A percentile compares a stretch with the other conserved stretches of the same genome.
Evolutionary conservation across 139 green algal genomes (phyloP).

Genomic region (Mesotaenium endlicherianum): DNA sequence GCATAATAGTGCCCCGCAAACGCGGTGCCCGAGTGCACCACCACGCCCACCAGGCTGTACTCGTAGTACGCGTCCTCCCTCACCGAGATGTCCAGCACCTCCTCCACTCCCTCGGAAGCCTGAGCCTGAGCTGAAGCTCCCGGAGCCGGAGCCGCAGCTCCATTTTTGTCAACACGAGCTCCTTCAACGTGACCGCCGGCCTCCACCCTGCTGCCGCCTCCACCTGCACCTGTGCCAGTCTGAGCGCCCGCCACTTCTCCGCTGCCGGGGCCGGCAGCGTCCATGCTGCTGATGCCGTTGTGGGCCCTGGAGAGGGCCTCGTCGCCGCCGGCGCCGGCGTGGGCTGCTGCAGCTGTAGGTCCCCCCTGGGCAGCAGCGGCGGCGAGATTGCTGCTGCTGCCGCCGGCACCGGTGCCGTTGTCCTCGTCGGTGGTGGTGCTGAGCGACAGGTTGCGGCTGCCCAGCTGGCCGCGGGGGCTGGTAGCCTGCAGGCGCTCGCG

Average conservation of each 20-base stretch:
- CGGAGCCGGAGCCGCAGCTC: background rate
- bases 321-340: background rate
- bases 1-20: slow-evolving; percentile 95
- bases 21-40: slow-evolving; percentile 88
- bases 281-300: background rate
- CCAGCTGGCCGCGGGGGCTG: background rate
- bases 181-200: background rate
- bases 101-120: background rate
- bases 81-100: background rate
- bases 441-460: no score
- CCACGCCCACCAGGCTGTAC: slow-evolving; percentile 82
- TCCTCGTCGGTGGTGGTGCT: background rate
- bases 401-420: background rate
- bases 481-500: background rate
- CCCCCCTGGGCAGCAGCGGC: background rate
- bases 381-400: background rate
- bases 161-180: background rate
- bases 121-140: no score
- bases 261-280: background rate
- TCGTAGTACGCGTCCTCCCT: slow-evolving; percentile 55
- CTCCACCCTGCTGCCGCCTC: background rate
- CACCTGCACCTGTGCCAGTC: no score
- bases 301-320: background rate
- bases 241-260: background rate
- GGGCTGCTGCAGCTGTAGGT: no score